Base-by-base conservation (phyloP, 2,329 filamentous ascomycete species). In the Scolecobasidium constrictum region DNA sequence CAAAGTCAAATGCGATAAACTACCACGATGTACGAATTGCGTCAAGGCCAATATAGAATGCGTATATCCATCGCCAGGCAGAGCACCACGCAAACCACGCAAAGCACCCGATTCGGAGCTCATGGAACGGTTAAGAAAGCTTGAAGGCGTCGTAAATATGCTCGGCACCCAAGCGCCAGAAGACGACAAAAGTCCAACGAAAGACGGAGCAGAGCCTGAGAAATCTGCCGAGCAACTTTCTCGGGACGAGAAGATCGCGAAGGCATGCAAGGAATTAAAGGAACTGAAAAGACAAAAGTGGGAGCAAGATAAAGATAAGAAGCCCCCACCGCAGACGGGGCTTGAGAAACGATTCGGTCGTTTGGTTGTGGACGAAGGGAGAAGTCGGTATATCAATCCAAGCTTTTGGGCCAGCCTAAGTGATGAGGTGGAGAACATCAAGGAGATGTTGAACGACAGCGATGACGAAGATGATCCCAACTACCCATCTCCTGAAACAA, bases 1-100 rank as follows among this genome's bases (percentile, higher is more conserved):
- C 48, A 82, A 84, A 59, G 83, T 87, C 43, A 81, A 81, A 53
- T 87, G 83, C 68, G 81, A 87, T 65, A 86, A 86, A 65, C 71
- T 75, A 53, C 77, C 84, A 67, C 80, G 82, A 13, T 87, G 83
- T 59, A 77, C 77, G 52, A 86, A 87, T 58, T 87, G 83, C 58
- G 73, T 74, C 34, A 75, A 80, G 49, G 80, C 79, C 33, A 66
- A 78, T 51, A 82, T 82, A 45, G 74, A 81, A 50, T 87, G 83
- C 58, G 65, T 85, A 38, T 87, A 84, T 55, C 83, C 83, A 1
- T 78, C 81, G 2, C 83, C 83, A 1, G 83, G 82, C 7, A 72
- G 83, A 43, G 81, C 82, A 4, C 82, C 81, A 7, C 70, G 82
- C 34, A 78, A 82, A 51, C 71, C 74, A 47, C 72, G 79, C 21